Evolutionary conservation across 2,329 filamentous ascomycete genomes (phyloP), one percentile per base, ranked within the genome.

Genomic region (Monilinia fructigena): DNA sequence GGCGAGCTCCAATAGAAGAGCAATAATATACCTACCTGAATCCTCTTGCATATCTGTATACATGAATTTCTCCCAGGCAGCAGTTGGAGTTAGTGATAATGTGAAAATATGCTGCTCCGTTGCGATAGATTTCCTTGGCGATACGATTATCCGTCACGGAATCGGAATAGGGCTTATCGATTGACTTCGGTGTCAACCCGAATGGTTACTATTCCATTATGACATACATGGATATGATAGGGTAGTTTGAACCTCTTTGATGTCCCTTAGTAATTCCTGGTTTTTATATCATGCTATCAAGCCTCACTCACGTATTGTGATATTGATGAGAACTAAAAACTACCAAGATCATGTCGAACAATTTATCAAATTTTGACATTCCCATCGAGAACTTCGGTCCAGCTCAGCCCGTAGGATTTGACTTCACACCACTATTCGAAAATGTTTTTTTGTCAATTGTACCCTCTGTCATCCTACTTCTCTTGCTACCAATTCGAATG

Each of bases 341-440:
- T 40, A 31, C 52, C 26, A 35, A 55, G 55, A 54, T 26, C 20
- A 66, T 66, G 64, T 38, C 64, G 16, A 62, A 16, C 18, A 66
- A 66, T 28, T 28, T 35, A 23, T 66, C 64, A 18, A 28, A 16
- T 31, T 14, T 66, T 10, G 31, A 28, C 23, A 14, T 55, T 38
- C 14, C n/a, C 7, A 42, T 55, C 38, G 63, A 66, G 40, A 40
- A 63, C 40, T 74, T 73, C 61, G 70, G 71, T 40, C 72, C 72
- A 3, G 55, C 65, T 23, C 55, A 67, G 40, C 62, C 68, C 20
- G 58, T 61, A 1, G 54, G 65, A n/a, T 74, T 74, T 68, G 74
- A 74, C 40, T 75, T 75, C 58, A 74, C 70, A 18, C 68, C 68
- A 12, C 52, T 70, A 12, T 73, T 74, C 48, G 69, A 75, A 65